Conservation (phyloP, 1,139 yeast genomes). For the Geotrichum cucujoidarum region DNA sequence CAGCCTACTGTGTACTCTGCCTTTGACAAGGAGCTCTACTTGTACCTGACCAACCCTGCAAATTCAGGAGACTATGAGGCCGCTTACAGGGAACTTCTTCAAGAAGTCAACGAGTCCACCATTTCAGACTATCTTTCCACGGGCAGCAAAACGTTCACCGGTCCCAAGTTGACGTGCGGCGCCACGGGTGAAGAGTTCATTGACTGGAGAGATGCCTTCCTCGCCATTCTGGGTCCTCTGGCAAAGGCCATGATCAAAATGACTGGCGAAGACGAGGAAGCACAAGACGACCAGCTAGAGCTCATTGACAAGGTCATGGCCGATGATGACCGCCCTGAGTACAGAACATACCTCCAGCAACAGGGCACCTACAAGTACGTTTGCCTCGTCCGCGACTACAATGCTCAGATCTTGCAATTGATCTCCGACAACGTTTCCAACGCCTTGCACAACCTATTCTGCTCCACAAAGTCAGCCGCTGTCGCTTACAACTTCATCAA, state of each 20-base stretch:
- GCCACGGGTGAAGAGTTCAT: constrained; percentile 14
- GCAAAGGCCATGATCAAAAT: constrained; percentile 14
- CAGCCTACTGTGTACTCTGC: constrained; percentile 3
- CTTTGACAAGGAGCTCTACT: constrained; percentile 13
- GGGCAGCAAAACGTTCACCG: constrained; percentile 8
- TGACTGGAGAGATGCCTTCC: constrained; percentile 14
- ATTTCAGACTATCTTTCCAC: constrained; percentile 5
- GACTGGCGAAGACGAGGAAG: constrained; percentile 16
- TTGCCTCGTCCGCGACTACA: constrained; percentile 12
- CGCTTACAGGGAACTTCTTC: constrained; percentile 10
- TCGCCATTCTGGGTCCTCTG: constrained; percentile 9
- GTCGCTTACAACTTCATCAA: constrained; percentile 14
- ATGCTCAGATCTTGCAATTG: constrained; percentile 10
- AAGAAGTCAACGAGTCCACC: constrained; percentile 11
- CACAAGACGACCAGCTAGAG: constrained; percentile 15
- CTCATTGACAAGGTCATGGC: constrained; percentile 13
- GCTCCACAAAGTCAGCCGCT: constrained; percentile 12
- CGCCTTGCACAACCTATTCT: constrained; percentile 8
- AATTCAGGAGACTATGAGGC: constrained; percentile 15
- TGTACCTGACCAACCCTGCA: constrained; percentile 15
- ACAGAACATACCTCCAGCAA: constrained; percentile 6
- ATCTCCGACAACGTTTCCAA: constrained; percentile 13
- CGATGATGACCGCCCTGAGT: constrained; percentile 13
- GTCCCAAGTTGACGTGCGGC: constrained; percentile 10
- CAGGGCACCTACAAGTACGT: constrained; percentile 15